Evolutionary conservation across 495 filamentous ascomycete species (phyloP).

Genomic region (Astrothelium subdiscretum): DNA sequence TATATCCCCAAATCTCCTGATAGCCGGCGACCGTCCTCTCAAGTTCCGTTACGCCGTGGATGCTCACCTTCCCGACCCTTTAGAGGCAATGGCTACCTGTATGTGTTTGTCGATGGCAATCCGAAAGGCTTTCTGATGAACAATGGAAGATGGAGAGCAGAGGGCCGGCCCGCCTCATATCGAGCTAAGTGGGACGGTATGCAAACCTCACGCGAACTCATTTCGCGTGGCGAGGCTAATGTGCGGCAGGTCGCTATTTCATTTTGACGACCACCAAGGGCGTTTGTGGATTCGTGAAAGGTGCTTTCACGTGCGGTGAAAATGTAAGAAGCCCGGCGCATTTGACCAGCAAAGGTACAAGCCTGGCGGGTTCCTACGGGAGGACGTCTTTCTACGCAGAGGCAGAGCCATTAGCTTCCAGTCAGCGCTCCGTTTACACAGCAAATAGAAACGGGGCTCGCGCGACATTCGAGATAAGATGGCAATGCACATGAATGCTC

Average conservation of each 20-base stretch:
- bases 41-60: neutral
- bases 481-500: neutral
- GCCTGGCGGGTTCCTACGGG: neutral
- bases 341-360: neutral
- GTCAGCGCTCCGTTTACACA: neutral
- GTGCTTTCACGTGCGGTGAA: neutral
- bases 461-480: neutral
- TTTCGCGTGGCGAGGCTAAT: neutral
- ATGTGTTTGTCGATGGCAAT: neutral
- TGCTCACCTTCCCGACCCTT: neutral
- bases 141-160: neutral
- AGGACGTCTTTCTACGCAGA: neutral
- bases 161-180: neutral
- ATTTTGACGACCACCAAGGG: neutral
- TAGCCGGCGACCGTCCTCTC: neutral
- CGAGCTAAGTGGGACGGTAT: neutral
- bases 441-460: neutral
- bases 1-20: neutral
- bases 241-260: neutral
- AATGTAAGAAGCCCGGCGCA: neutral
- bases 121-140: neutral
- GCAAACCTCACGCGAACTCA: neutral
- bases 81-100: neutral
- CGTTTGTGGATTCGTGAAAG: neutral
- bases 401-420: neutral